Conservation (phyloP, 441 rosid genomes). For the Biscutella laevigata region DNA sequence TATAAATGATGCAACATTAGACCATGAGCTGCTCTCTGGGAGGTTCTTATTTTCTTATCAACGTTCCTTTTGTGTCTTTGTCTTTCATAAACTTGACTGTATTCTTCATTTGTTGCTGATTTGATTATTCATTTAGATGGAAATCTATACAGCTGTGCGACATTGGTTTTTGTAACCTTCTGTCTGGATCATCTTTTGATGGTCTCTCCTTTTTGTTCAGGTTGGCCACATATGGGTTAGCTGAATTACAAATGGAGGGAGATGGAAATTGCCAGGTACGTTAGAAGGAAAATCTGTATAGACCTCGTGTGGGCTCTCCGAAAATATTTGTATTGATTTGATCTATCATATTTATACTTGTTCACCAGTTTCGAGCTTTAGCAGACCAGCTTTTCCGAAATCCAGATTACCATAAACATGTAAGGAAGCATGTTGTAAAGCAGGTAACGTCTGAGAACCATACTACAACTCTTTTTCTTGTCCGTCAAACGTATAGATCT, state of each 20-base stretch:
- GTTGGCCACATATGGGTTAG: constrained; percentile 70
- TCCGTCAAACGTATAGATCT: neutral
- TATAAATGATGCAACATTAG: constrained; percentile 71
- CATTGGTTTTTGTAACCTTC: neutral
- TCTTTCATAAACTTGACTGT: neutral
- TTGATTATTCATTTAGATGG: neutral
- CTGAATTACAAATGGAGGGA: constrained; percentile 84
- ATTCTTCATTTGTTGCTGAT: neutral
- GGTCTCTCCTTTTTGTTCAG: constrained; percentile 32
- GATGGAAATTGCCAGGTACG: constrained; percentile 96
- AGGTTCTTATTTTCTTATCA: constrained; percentile 41
- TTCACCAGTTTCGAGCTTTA: constrained; percentile 76
- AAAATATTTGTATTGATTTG: neutral
- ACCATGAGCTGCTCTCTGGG: constrained; percentile 80
- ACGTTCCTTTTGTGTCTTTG: neutral
- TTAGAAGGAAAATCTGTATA: neutral
- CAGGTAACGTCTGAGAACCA: constrained; percentile 46
- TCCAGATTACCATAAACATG: constrained; percentile 74
- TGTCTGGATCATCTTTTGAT: neutral
- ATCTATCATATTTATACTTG: constrained; percentile 14
- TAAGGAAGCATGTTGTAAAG: constrained; percentile 69
- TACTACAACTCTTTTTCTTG: constrained; percentile 6
- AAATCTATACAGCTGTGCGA: neutral
- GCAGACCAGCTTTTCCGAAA: constrained; percentile 85
- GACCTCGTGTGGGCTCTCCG: neutral